Evolutionary conservation across 352 stramenopile species (phyloP), one percentile per base, ranked within the genome.

Genomic region (Phytopythium litorale): DNA sequence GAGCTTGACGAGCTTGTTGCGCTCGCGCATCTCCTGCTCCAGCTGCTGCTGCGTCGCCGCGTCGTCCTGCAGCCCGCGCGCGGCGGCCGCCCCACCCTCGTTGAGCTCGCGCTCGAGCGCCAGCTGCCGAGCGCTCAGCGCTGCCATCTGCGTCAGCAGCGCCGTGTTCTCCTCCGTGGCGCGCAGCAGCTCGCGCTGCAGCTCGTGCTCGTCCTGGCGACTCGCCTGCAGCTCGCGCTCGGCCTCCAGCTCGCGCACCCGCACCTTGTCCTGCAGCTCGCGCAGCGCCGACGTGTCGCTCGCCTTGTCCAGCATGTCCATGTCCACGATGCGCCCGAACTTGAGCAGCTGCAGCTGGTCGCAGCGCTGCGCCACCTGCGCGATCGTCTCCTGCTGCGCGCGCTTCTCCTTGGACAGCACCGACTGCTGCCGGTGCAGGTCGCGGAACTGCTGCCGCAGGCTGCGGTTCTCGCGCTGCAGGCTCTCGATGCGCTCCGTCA

Each of bases 91-190:
- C 30, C 73, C 75, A 28, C 63, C 66, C 48, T 65, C 57, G 71
- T 97, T 95, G 15, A 97, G 83, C 66, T 94, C 84, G 32, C 81
- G 80, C 65, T 97, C 91, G n/a, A 97, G 79, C 55, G 72, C 73
- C 12, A 87, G 78, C 66, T 97, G 88, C 11, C 80, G 76, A 58
- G 83, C 80, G 21, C 81, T 94, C 9, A 97, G 74, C 40, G 74
- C 66, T 7, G 89, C 85, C 48, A 97, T 78, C 16, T 78, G 75
- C n/a, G 78, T 64, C n/a, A 97, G 71, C 32, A 95, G 66, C 51
- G 65, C 73, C 16, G 91, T 97, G 68, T 97, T 97, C 18, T 87
- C 78, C 67, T 92, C 73, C 0, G 91, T 98, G 23, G 80, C 81
- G 49, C 81, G 67, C 32, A 97, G 67, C 30, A 98, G 88, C 23